Base-by-base conservation (phyloP, 345 rosid species). In the Lepidium aucheri region DNA sequence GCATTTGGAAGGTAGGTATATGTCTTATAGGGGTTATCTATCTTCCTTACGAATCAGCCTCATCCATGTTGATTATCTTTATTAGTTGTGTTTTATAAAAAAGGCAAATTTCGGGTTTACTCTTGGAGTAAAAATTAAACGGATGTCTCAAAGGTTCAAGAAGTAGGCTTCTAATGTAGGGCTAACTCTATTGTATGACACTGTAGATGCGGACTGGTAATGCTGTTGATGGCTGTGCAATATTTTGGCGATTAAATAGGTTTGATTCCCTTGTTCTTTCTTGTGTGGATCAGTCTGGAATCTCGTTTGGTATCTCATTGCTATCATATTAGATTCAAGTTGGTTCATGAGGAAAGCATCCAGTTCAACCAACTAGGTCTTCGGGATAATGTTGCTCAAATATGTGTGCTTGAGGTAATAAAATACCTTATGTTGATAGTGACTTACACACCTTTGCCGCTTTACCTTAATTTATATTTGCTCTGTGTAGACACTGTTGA, bases 361-460 rank as follows among this genome's bases (percentile, higher is more conserved):
- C 86, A 90, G 69, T 94, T 76, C 77, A 90, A 77, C 74, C 85
- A 82, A 79, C 83, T 82, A 77, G 90, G 91, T 65, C 91, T 94
- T 42, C 86, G 99, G 44, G 95, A 94, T 78, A 90, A 94, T 83
- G 97, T 94, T 82, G 97, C 96, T 69, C 99, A 94, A 82, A 88
- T 90, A 79, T 94, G 96, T 54, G 95, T 94, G 65, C 70, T 94
- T 60, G 96, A 86, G 99, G 99, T 90, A 76, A 22, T 15, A 67
- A 42, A 13, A 42, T 58, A 44, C 72, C 22, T 52, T 58, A 9
- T 60, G 34, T 53, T 52, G 20, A 24, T 42, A 53, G 36, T 17
- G 62, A 60, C 62, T 13, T 66, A 12, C 24, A 35, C 36, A 66
- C 43, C 3, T 34, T 34, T 66, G 52, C 44, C 22, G 7, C 30